phyloP scores from a whole-genome alignment of 805 yeast genomes.

The Cyberlindnera xylosilytica region DNA sequence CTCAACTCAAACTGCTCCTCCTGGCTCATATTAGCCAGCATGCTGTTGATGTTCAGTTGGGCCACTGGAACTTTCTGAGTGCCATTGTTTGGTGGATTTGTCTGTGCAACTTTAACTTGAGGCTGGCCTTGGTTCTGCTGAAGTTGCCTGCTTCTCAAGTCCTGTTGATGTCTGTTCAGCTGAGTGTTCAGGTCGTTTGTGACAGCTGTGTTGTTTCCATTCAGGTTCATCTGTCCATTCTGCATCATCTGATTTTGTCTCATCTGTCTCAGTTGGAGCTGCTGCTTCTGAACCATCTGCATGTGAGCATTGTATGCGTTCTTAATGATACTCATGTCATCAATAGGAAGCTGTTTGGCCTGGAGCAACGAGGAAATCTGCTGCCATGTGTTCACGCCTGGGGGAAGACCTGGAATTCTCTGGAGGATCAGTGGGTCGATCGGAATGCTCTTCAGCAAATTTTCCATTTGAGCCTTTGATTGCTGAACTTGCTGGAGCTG shows the following conservation, averaged over 20 bases:
- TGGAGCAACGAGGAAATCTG: conserved; percentile 64
- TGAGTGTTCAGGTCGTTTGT: conserved; percentile 21
- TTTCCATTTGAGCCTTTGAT: conserved; percentile 29
- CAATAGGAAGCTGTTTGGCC: conserved; percentile 54
- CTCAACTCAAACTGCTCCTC: background rate
- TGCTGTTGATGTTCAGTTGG: background rate
- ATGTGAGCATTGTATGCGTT: conserved; percentile 67
- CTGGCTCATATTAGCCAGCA: conserved; percentile 10
- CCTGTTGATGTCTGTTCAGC: conserved; percentile 31
- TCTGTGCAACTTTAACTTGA: conserved; percentile 3
- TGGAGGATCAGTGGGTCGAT: conserved; percentile 67
- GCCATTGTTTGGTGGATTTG: conserved; percentile 3
- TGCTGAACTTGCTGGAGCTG: conserved; percentile 7
- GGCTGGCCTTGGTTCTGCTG: conserved; percentile 14
- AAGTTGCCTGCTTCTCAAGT: conserved; percentile 29
- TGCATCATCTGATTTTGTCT: conserved; percentile 34
- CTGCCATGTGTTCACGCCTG: conserved; percentile 77
- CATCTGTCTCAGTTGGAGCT: conserved; percentile 35
- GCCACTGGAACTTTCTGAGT: conserved; percentile 4
- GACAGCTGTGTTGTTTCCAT: background rate
- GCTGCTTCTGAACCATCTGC: conserved; percentile 48
- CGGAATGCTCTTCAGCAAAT: conserved; percentile 52
- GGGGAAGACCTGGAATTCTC: conserved; percentile 74
- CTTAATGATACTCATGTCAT: conserved; percentile 56
- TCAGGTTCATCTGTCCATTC: conserved; percentile 18